Base-by-base conservation (phyloP, 306 rosid species). In the Citrullus amarus region DNA sequence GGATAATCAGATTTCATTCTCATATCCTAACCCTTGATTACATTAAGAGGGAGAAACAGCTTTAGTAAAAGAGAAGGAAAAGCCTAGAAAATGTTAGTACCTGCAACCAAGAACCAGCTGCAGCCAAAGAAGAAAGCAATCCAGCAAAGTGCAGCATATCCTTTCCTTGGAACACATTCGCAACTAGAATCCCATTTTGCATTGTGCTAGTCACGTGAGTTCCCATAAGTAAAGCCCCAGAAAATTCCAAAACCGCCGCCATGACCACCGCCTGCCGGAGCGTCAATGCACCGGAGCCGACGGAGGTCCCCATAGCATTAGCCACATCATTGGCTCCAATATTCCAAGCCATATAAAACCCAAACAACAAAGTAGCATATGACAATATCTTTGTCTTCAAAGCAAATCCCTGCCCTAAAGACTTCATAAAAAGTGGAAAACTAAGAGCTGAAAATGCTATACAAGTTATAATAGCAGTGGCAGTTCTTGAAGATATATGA, bases 41-140 rank as follows among this genome's bases (percentile, higher is more conserved):
- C 48, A 8, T 43, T 43, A 1, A 43, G 39, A 46, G 15, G 51
- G 2, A 50, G 55, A 50, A 50, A 13, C 1, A 46, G 8, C 1
- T 46, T 46, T 2, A 46, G 51, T 46, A 46, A 46, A 46, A 46
- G 14, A 48, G 14, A 6, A 48, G 53, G 4, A 12, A 16, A 6
- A 53, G 6, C 17, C 18, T 50, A 53, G 1, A 5, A 14, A 15
- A 53, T 15, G 0, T 43, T 8, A 16, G 74, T 85, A 95, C 99
- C 96, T 96, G 99, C 56, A 96, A 85, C 99, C 99, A 96, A 81
- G 99, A 85, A 66, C 99, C 99, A 75, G 99, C 99, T n/a, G 98
- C 97, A 79, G 97, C 99, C 68, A 96, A 93, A 44, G 99, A 96
- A 74, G 97, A 88, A 14, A 96, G 90, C 90, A 96, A 80, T 4